Conservation (phyloP, 1,284 basidiomycete species). For the Gymnopus androsaceus region DNA sequence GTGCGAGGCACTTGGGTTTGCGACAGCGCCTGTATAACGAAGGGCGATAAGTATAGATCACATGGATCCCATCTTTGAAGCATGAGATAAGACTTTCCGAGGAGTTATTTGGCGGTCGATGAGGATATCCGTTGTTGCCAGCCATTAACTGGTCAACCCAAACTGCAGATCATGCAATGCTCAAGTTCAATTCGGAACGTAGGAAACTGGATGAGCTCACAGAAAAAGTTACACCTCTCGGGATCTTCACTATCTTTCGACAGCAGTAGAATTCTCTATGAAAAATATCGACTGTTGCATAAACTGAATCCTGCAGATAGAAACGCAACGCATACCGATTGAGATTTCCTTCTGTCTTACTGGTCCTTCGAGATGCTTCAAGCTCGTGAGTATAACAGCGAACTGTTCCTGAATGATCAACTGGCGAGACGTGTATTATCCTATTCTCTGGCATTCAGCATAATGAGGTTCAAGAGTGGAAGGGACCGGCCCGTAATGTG, state of each 20-base stretch:
- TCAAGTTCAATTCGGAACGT: neutral
- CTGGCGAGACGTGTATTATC: constrained; percentile 10
- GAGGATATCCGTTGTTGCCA: constrained; percentile 4
- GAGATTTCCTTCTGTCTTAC: constrained; percentile 30
- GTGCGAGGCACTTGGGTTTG: constrained; percentile 2
- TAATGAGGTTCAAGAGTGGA: neutral
- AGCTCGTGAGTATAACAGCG: constrained; percentile 28
- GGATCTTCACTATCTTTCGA: constrained; percentile 18
- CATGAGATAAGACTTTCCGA: neutral
- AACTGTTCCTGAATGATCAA: constrained; percentile 22
- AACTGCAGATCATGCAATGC: constrained; percentile 26
- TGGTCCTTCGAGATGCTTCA: constrained; percentile 26
- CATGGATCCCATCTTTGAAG: neutral
- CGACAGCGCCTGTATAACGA: neutral
- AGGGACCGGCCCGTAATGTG: neutral
- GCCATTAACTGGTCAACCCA: constrained; percentile 37
- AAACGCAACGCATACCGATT: constrained; percentile 29
- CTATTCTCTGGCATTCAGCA: constrained; percentile 7
- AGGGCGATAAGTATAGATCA: neutral
- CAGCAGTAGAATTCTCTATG: constrained; percentile 38
- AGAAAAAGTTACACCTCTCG: constrained; percentile 35
- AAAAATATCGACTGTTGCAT: neutral
- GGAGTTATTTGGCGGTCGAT: constrained; percentile 2
- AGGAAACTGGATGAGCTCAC: constrained; percentile 23
- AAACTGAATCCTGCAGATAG: neutral